Evolutionary conservation across 352 stramenopile genomes (phyloP).

Genomic region (Poterioochromonas sp.): DNA sequence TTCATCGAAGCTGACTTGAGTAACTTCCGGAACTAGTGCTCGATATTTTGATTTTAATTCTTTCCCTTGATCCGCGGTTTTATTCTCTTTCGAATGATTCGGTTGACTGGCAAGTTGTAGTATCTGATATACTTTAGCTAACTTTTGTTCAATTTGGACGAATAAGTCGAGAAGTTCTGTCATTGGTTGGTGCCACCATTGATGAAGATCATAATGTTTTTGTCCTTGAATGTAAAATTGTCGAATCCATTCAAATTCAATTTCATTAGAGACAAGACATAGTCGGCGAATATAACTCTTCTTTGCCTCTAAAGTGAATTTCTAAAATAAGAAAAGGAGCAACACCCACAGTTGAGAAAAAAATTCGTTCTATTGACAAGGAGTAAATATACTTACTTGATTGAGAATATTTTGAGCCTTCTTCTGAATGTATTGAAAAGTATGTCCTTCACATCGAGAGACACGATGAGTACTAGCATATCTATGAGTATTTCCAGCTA

Average conservation of each 20-base stretch:
- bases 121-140: not conserved
- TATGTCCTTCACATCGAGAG: constrained; percentile 43
- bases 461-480: constrained; percentile 62
- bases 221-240: constrained; percentile 54
- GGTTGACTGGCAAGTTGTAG: no score
- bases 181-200: constrained; percentile 18
- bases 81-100: no score
- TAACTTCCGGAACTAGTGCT: no score
- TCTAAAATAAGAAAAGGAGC: constrained; percentile 3
- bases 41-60: no score
- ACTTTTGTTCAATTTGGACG: not conserved
- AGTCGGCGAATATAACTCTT: not conserved
- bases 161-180: not conserved
- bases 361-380: not conserved
- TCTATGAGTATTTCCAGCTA: constrained; percentile 53
- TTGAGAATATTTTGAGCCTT: constrained; percentile 31
- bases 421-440: constrained; percentile 34
- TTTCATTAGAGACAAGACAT: constrained; percentile 25
- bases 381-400: not conserved
- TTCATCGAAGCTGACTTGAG: no score
- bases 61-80: no score
- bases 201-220: constrained; percentile 3
- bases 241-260: constrained; percentile 59
- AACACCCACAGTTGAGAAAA: constrained; percentile 35
- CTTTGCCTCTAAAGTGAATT: constrained; percentile 1